Base-by-base conservation (phyloP, 139 green algal genomes). In the Chlorokybus atmophyticus region DNA sequence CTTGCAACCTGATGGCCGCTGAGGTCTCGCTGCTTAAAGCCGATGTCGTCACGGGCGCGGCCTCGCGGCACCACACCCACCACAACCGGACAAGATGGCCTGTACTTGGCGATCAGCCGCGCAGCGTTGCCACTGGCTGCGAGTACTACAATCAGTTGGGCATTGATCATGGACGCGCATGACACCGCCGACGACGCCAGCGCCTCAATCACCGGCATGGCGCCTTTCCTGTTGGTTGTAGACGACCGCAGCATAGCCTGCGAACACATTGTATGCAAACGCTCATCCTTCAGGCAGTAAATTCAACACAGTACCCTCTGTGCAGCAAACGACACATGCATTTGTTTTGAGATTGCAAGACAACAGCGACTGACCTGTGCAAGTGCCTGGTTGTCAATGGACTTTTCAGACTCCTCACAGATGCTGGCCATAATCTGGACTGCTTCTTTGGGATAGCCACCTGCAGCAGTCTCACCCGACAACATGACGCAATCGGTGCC, bases 101-200 rank as follows among this genome's bases (percentile, higher is more conserved):
- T 6, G 38, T 71, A 71, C 63, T 71, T 71, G 10, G 63, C 48
- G 39, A 71, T 60, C 25, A 71, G 48, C 2, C 55, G 47, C 14
- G 63, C 55, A 24, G 63, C 55, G 4, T 51, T 10, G 6, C 63
- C 63, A 23, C 17, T 67, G 41, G 55, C 56, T 2, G 63, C 63
- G 24, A 71, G 63, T 5, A 55, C 42, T 14, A 71, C 63, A 48
- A 71, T 67, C 8, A 94, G 70, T 38, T 68, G 76, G 23, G 88
- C 87, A 50, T 88, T 74, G 23, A 90, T 77, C 75, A 84, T 94
- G 71, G 91, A 81, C 8, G 87, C 84, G 3, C 84, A 90, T 51
- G 84, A 68, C 26, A 96, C 88, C n/a, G 87, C 87, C 1, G 83
- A 92, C 19, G 81, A 92, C 5, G 88, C 85, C 29, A 96, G 74